phyloP scores from a whole-genome alignment of 495 filamentous ascomycete species.

The Penicillium simplicissimum region DNA sequence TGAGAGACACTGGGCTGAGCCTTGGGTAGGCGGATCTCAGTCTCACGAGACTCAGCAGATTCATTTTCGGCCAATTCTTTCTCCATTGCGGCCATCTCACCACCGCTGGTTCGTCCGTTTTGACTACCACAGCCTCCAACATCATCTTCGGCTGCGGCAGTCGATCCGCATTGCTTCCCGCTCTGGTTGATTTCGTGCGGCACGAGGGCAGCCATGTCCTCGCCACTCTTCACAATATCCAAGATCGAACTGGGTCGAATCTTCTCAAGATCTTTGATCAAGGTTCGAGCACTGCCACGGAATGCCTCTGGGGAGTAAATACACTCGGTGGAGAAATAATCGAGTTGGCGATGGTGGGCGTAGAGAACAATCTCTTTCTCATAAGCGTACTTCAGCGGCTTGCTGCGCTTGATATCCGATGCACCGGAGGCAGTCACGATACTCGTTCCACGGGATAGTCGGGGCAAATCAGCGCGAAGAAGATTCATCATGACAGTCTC shows the following conservation, averaged over 20 bases:
- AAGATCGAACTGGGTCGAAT: conserved; percentile 91
- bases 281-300: conserved; percentile 80
- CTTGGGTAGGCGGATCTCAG: conserved; percentile 60
- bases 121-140: conserved; percentile 73
- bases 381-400: conserved; percentile 96
- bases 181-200: conserved; percentile 53
- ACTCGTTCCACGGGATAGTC: conserved; percentile 84
- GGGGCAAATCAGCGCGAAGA: conserved; percentile 83
- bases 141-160: conserved; percentile 58
- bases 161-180: conserved; percentile 28
- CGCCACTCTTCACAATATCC: conserved; percentile 90
- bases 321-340: conserved; percentile 98
- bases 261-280: conserved; percentile 94
- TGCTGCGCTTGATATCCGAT: conserved; percentile 84
- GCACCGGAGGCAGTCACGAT: conserved; percentile 79
- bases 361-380: conserved; percentile 99
- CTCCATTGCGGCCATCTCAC: conserved; percentile 95
- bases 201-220: conserved; percentile 91
- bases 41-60: conserved; percentile 62
- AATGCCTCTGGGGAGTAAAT: conserved; percentile 99
- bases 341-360: conserved; percentile 90
- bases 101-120: conserved; percentile 67
- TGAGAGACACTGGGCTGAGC: conserved; percentile 24
- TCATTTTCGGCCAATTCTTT: conserved; percentile 71
- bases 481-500: conserved; percentile 99